Base-by-base conservation (phyloP, 2,329 filamentous ascomycete species). In the Epichloe typhina region DNA sequence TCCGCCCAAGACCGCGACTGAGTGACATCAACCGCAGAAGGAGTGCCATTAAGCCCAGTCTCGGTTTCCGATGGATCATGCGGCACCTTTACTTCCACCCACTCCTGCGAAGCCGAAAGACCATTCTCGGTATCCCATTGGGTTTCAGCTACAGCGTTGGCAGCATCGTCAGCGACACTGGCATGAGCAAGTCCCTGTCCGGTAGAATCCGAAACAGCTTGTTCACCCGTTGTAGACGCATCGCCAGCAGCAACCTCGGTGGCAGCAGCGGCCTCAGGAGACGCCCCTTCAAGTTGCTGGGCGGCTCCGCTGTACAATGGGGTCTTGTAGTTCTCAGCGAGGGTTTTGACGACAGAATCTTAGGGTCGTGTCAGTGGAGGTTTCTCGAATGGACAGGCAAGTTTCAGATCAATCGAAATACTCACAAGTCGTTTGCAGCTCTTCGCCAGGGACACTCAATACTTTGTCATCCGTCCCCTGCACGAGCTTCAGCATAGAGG, bases 1-100 rank as follows among this genome's bases (percentile, higher is more conserved):
- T 95, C 88, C 26, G 87, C 87, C 87, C 87, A 94, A 60, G 83
- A 88, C 62, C 84, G 81, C 33, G 74, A 73, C 60, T 75, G 74
- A 11, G n/a, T 39, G 35, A 13, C 12, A 50, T 69, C 63, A 39
- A 70, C 66, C 8, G 71, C 70, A 6, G 79, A 80, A 45, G 81
- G 77, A n/a, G 78, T 80, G 26, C 80, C 79, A 45, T 74, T 69
- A 41, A 80, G 64, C 38, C 79, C 80, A 38, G 75, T 80, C 54
- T 93, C 86, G 5, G 84, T 83, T 72, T 94, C 88, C 48, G 79
- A 70, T 45, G 83, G 77, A 61, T 90, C 80, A 51, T 84, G 80
- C 48, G 87, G 80, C 43, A 87, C 73, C 64, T 88, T 80, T 4
- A 75, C 68, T 50, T 73, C 68, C 53, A 94, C 84, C 79, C 87